Conservation (phyloP, 495 filamentous ascomycete species). For the Neurospora sp. region DNA sequence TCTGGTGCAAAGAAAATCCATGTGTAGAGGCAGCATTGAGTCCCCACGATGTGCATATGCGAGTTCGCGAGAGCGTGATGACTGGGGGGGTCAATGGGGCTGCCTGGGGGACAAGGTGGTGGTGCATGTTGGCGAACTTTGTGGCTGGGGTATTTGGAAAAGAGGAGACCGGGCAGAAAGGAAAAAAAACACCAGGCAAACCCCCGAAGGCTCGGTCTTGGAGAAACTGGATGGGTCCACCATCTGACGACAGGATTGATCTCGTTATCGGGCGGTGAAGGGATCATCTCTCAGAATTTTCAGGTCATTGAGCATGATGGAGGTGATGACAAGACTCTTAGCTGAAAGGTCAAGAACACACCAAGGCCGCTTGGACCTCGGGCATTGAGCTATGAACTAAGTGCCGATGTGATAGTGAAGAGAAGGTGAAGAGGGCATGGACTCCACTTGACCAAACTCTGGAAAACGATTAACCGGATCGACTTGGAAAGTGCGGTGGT, state of each 20-base stretch:
- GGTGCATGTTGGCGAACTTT: not conserved
- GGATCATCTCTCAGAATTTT: not conserved
- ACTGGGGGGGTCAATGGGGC: not conserved
- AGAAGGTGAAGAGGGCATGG: not conserved
- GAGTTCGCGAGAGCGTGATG: not conserved
- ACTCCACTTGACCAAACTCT: not conserved
- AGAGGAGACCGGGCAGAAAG: not conserved
- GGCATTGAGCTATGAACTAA: not conserved
- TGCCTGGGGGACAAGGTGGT: not conserved
- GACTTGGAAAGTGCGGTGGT: not conserved
- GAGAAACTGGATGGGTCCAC: not conserved
- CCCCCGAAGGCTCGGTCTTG: not conserved
- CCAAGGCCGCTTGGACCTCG: no score
- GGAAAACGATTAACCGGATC: not conserved
- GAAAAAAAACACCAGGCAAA: not conserved
- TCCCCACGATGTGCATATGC: not conserved
- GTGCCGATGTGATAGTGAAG: not conserved
- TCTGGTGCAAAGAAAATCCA: not conserved
- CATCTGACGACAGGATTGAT: not conserved
- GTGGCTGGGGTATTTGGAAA: not conserved
- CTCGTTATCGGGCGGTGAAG: not conserved
- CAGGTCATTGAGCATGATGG: not conserved
- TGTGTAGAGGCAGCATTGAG: not conserved
- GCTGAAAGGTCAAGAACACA: no score
- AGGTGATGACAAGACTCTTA: not conserved